Evolutionary conservation across 2,329 filamentous ascomycete species (phyloP).

Genomic region (Stachybotrys chlorohalonatus): DNA sequence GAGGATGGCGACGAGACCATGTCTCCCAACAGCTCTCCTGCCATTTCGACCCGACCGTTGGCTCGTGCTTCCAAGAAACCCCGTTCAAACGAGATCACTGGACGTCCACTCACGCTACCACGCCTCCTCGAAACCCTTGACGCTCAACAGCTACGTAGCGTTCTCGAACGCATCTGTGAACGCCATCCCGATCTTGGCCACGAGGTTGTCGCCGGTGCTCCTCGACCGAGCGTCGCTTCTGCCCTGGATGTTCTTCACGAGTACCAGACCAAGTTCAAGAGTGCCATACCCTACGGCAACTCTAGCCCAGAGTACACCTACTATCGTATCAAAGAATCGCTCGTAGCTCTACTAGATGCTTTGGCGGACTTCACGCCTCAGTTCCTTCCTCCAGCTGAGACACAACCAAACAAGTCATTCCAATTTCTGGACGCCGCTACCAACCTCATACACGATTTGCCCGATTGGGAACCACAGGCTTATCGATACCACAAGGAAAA

Average conservation of each 20-base stretch:
- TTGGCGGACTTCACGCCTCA: constrained; percentile 91
- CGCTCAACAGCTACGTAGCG: constrained; percentile 69
- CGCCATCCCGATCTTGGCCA: constrained; percentile 77
- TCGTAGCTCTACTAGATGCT: constrained; percentile 76
- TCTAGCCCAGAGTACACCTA: constrained; percentile 88
- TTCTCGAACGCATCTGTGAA: constrained; percentile 87
- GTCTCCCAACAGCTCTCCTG: constrained; percentile 76
- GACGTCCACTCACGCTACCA: constrained; percentile 45
- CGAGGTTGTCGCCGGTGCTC: constrained; percentile 76
- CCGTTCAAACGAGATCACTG: constrained; percentile 54
- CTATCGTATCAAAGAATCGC: constrained; percentile 76
- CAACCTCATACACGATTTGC: constrained; percentile 78
- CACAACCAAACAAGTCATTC: constrained; percentile 73
- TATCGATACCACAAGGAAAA: constrained; percentile 91
- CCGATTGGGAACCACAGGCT: constrained; percentile 81
- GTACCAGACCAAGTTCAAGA: constrained; percentile 71
- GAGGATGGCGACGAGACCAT: constrained; percentile 79
- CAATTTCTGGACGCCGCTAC: constrained; percentile 86
- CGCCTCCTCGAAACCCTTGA: constrained; percentile 93
- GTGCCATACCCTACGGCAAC: constrained; percentile 78
- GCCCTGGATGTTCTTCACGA: constrained; percentile 72
- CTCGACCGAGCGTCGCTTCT: constrained; percentile 74
- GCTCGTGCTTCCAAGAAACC: constrained; percentile 56
- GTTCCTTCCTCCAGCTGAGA: constrained; percentile 86
- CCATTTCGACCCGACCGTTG: constrained; percentile 59